Conservation (phyloP, 2,329 filamentous ascomycete genomes). For the Ambrosiella beaveri region DNA sequence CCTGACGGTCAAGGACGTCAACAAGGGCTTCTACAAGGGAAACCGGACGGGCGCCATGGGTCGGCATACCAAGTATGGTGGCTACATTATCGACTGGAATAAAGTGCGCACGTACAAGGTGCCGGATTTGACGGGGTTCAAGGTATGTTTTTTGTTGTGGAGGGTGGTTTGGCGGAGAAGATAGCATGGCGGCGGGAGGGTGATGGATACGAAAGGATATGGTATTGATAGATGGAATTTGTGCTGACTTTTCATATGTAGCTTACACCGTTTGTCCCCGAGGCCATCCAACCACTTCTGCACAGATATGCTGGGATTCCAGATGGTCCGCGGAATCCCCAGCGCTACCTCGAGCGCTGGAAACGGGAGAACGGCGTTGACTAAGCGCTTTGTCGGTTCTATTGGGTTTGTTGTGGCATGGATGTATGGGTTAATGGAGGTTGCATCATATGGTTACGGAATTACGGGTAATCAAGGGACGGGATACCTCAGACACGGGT, state of each 20-base stretch:
- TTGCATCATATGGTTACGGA: neutral
- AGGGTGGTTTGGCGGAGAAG: neutral
- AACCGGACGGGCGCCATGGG: conserved; percentile 80
- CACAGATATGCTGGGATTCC: conserved; percentile 37
- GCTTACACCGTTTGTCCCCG: conserved; percentile 66
- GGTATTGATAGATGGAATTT: neutral
- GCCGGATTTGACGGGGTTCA: conserved; percentile 53
- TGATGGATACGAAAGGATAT: neutral
- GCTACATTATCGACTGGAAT: conserved; percentile 65
- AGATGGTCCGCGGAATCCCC: conserved; percentile 41
- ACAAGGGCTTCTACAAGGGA: conserved; percentile 94
- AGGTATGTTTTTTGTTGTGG: conserved; percentile 32
- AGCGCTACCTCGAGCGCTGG: conserved; percentile 46
- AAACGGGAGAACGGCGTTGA: conserved; percentile 49
- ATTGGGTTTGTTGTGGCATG: neutral
- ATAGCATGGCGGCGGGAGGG: neutral
- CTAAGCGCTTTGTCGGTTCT: conserved; percentile 18
- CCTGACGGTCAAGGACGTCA: conserved; percentile 84
- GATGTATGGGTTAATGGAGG: neutral
- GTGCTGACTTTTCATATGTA: conserved; percentile 20
- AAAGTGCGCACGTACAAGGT: conserved; percentile 87
- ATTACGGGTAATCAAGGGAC: neutral
- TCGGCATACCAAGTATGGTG: conserved; percentile 63
- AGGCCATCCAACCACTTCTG: conserved; percentile 33
- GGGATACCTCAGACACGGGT: too few relatives aligned